phyloP scores from a whole-genome alignment of 2,329 filamentous ascomycete genomes.

The Trichoderma aggressivum region DNA sequence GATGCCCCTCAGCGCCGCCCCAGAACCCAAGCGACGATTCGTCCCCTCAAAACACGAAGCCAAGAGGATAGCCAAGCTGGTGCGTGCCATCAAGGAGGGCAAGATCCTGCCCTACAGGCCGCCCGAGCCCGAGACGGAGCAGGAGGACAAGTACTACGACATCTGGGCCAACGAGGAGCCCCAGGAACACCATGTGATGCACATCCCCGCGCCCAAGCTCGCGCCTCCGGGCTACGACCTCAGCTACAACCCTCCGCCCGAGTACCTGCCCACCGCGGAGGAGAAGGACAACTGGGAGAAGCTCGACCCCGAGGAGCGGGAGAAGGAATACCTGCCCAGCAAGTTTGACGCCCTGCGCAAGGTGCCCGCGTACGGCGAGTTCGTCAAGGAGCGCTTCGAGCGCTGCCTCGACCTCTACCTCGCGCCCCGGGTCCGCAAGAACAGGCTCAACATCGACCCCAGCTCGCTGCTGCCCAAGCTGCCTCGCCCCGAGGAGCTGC shows the following conservation, averaged over 20 bases:
- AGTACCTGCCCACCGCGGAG: constrained; percentile 84
- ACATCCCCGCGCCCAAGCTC: constrained; percentile 89
- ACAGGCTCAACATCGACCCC: constrained; percentile 94
- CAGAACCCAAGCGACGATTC: constrained; percentile 93
- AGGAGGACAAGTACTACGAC: constrained; percentile 71
- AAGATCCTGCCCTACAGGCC: constrained; percentile 88
- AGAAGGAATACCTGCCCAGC: constrained; percentile 81
- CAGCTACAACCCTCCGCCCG: constrained; percentile 92
- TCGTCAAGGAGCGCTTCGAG: constrained; percentile 95
- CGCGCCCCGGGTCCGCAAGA: constrained; percentile 85
- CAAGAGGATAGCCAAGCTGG: constrained; percentile 95
- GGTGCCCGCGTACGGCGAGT: constrained; percentile 84
- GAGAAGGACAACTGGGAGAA: constrained; percentile 85
- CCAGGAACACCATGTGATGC: constrained; percentile 82
- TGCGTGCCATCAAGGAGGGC: constrained; percentile 91
- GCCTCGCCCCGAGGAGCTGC: constrained; percentile 86
- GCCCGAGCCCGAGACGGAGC: constrained; percentile 60
- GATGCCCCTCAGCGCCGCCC: constrained; percentile 92
- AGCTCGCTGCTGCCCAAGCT: constrained; percentile 89
- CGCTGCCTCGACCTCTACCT: constrained; percentile 93
- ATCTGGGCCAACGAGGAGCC: constrained; percentile 92
- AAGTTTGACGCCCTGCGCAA: constrained; percentile 81
- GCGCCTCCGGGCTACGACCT: constrained; percentile 91
- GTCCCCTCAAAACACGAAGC: constrained; percentile 95
- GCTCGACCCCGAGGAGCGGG: constrained; percentile 82